phyloP scores from a whole-genome alignment of 768 basidiomycete species.

The Steccherinum ochraceum region DNA sequence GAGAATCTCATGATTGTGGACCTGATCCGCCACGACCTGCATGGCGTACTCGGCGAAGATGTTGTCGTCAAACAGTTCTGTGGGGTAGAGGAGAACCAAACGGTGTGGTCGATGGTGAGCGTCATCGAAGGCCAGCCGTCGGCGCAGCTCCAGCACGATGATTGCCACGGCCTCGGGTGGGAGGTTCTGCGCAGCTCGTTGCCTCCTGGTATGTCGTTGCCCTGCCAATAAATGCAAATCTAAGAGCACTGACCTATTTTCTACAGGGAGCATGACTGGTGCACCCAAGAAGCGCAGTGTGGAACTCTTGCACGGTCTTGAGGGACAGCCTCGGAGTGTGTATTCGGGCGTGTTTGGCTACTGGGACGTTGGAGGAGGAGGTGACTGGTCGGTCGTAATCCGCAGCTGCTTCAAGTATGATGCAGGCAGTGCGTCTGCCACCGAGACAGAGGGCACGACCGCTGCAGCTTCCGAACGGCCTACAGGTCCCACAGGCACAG shows the following conservation, averaged over 20 bases:
- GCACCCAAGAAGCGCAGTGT: conserved; percentile 94
- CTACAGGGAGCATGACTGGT: conserved; percentile 90
- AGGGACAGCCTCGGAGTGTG: conserved; percentile 62
- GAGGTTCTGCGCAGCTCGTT: conserved; percentile 73
- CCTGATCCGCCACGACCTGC: conserved; percentile 88
- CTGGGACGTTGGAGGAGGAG: conserved; percentile 81
- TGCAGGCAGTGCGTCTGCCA: conserved; percentile 12
- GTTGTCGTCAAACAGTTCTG: conserved; percentile 86
- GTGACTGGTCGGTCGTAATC: conserved; percentile 93
- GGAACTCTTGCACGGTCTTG: conserved; percentile 79
- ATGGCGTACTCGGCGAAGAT: conserved; percentile 74
- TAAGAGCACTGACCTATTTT: no score
- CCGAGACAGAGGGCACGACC: conserved; percentile 3
- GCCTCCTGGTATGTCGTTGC: conserved; percentile 62
- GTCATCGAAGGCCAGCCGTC: conserved; percentile 68
- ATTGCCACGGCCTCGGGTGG: conserved; percentile 55
- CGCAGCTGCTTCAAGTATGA: conserved; percentile 84
- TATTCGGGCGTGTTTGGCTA: conserved; percentile 96
- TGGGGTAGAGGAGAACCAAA: conserved; percentile 84
- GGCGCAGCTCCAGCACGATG: conserved; percentile 18
- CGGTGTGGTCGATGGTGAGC: conserved; percentile 93
- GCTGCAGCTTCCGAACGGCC: neutral
- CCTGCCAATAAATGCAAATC: no score
- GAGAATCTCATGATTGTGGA: conserved; percentile 99
- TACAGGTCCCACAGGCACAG: conserved; percentile 22